Evolutionary conservation across 306 rosid species (phyloP).

Genomic region (Prunus salicina): DNA sequence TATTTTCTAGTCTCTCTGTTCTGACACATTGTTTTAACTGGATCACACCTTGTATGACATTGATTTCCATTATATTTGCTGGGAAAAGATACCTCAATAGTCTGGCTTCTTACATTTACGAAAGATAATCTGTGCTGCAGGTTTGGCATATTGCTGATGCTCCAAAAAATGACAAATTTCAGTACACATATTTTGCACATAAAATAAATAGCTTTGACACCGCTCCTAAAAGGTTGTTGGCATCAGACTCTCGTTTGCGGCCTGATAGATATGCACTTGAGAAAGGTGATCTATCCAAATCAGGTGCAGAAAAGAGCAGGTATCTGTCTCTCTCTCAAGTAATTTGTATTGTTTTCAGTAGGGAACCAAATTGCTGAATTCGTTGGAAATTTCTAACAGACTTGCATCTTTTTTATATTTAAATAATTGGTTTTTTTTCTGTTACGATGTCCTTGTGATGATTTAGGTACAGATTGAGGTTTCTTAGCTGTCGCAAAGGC

Average conservation of each 20-base stretch:
- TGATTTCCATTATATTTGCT: not conserved
- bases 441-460: not conserved
- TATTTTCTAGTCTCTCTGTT: not conserved
- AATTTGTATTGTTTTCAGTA: not conserved
- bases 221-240: constrained; percentile 70
- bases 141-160: constrained; percentile 83
- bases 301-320: constrained; percentile 90
- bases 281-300: constrained; percentile 76
- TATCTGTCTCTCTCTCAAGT: constrained; percentile 5
- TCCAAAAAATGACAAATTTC: constrained; percentile 70
- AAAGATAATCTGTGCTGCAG: constrained; percentile 37
- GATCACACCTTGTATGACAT: not conserved
- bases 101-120: constrained; percentile 2
- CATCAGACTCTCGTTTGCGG: constrained; percentile 91
- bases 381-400: not conserved
- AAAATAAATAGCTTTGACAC: constrained; percentile 83
- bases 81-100: not conserved
- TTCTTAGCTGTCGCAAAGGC: not conserved
- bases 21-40: not conserved
- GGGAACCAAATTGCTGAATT: not conserved
- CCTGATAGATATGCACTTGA: constrained; percentile 92
- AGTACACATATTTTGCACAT: constrained; percentile 87
- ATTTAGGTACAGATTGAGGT: not conserved
- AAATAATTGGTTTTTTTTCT: not conserved
- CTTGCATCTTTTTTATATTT: not conserved